A percentile compares a stretch with the other conserved stretches of the same genome.
Evolutionary conservation across 331 rosid species (phyloP).

Genomic region (Telfairia occidentalis): DNA sequence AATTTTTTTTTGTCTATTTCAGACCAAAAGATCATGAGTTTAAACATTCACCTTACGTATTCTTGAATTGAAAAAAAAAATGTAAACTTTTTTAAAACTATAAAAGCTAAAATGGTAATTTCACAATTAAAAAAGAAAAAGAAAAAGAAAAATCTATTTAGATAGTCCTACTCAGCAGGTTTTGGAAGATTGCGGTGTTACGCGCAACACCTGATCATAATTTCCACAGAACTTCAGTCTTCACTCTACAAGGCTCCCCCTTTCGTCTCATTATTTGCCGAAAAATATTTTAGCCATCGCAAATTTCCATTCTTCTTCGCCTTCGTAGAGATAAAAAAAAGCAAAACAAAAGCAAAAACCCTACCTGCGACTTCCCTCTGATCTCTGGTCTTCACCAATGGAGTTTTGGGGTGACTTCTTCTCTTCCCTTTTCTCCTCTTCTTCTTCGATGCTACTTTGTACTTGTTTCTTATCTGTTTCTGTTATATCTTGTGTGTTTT

Average conservation of each 20-base stretch:
- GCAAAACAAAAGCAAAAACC: neutral
- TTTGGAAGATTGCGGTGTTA: neutral
- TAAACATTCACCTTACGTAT: no score
- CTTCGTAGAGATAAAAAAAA: neutral
- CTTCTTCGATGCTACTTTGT: neutral
- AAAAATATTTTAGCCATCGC: neutral
- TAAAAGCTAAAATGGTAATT: no score
- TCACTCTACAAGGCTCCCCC: neutral
- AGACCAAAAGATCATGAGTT: no score
- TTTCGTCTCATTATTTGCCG: neutral
- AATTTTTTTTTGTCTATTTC: no score
- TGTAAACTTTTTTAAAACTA: no score
- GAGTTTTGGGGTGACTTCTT: slow-evolving; percentile 10
- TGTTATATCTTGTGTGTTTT: neutral
- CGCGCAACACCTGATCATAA: neutral
- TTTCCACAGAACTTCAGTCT: neutral
- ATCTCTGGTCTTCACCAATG: slow-evolving; percentile 3
- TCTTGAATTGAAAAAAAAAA: no score
- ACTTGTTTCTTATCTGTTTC: neutral
- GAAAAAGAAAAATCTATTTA: no score
- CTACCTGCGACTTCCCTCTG: neutral
- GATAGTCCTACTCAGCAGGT: neutral
- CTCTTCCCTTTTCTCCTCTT: neutral
- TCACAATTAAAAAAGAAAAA: no score
- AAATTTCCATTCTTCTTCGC: neutral